Evolutionary conservation across 805 yeast genomes (phyloP).

Genomic region (Nakazawaea holstii): DNA sequence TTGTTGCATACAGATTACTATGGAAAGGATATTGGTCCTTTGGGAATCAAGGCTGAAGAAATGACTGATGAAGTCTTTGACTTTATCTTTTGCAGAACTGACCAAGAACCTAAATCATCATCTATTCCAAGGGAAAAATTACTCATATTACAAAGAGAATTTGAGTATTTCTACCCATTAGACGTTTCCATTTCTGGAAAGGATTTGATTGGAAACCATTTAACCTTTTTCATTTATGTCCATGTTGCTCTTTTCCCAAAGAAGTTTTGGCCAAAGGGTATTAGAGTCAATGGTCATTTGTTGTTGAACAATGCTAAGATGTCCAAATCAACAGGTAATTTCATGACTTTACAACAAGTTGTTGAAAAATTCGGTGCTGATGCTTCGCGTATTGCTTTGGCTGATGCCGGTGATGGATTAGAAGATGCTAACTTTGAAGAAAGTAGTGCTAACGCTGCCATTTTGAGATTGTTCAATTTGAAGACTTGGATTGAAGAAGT

Average conservation of each 20-base stretch:
- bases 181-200: conserved; percentile 92
- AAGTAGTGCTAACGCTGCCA: conserved; percentile 94
- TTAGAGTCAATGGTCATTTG: conserved; percentile 94
- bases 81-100: conserved; percentile 74
- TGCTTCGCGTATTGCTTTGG: conserved; percentile 94
- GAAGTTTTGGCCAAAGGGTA: conserved; percentile 88
- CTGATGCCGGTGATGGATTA: conserved; percentile 96
- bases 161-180: conserved; percentile 94
- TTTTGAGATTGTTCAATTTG: conserved; percentile 83
- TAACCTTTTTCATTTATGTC: conserved; percentile 90
- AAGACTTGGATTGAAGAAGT: conserved; percentile 94
- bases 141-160: conserved; percentile 79
- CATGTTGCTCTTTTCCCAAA: conserved; percentile 92
- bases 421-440: conserved; percentile 99
- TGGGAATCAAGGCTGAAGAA: conserved; percentile 72
- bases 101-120: conserved; percentile 43
- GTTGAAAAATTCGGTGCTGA: conserved; percentile 93
- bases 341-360: conserved; percentile 82
- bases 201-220: conserved; percentile 94
- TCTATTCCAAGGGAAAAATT: conserved; percentile 65
- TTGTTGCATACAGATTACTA: conserved; percentile 81
- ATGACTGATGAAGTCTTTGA: conserved; percentile 94
- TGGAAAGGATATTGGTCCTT: conserved; percentile 70
- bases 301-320: conserved; percentile 94
- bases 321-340: conserved; percentile 98